Conservation (phyloP, 2,329 filamentous ascomycete species). For the Cladosporium sphaerospermum region DNA sequence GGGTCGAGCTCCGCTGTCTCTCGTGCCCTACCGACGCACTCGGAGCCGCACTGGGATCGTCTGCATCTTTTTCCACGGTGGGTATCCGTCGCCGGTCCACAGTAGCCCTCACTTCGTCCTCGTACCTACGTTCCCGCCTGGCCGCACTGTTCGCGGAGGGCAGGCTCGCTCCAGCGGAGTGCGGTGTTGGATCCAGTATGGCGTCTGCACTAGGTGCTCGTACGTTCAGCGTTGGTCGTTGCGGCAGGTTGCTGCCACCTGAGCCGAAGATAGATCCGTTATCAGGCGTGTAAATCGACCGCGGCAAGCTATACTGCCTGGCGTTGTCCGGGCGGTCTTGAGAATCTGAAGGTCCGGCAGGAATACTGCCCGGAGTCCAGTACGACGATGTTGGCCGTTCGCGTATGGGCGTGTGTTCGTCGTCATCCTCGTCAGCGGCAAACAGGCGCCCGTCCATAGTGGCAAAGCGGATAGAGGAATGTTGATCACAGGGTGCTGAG, state of each 20-base stretch:
- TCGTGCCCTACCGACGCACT: slow-evolving; percentile 26
- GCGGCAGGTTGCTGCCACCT: slow-evolving; percentile 10
- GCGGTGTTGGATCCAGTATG: slow-evolving; percentile 11
- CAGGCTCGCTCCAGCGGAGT: slow-evolving; percentile 11
- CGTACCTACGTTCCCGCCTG: slow-evolving; percentile 11
- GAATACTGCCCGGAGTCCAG: not conserved
- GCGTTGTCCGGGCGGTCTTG: not conserved
- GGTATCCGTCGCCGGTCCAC: slow-evolving; percentile 30
- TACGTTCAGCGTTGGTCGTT: slow-evolving; percentile 7
- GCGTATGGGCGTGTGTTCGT: not conserved
- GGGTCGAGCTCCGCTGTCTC: slow-evolving; percentile 34
- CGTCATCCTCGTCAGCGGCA: slow-evolving; percentile 2
- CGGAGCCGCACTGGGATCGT: slow-evolving; percentile 41
- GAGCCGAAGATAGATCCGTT: slow-evolving; percentile 15
- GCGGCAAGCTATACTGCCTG: slow-evolving; percentile 17
- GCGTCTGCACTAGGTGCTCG: slow-evolving; percentile 11
- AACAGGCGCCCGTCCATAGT: slow-evolving; percentile 6
- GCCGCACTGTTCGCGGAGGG: not conserved
- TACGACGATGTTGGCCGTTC: not conserved
- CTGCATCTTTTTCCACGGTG: slow-evolving; percentile 42
- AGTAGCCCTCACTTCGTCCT: slow-evolving; percentile 19
- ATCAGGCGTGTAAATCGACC: slow-evolving; percentile 16
- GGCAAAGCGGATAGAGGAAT: not conserved
- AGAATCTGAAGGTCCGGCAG: not conserved
- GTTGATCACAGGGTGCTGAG: slow-evolving; percentile 1